Evolutionary conservation across 2,329 filamentous ascomycete species (phyloP).

Genomic region (Fusarium piperis): DNA sequence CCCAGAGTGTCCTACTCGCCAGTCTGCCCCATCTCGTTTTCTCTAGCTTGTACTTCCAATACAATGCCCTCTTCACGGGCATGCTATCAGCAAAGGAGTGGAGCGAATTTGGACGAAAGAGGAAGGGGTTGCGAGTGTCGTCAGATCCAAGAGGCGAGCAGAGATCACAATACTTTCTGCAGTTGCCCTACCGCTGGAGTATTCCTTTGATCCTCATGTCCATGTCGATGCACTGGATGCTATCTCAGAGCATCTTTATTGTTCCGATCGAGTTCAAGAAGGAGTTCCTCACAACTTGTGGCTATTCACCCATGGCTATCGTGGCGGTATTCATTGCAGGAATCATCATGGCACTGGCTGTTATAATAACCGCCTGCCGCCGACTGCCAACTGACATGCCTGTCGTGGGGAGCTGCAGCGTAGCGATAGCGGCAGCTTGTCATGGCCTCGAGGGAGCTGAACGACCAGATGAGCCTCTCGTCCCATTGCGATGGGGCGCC

Average conservation of each 20-base stretch:
- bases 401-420: constrained; percentile 9
- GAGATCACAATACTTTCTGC: constrained; percentile 11
- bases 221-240: constrained; percentile 2
- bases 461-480: not conserved
- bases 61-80: constrained; percentile 9
- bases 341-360: not conserved
- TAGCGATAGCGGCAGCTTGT: constrained; percentile 15
- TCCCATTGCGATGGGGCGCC: constrained; percentile 5
- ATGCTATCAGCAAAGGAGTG: constrained; percentile 17
- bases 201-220: constrained; percentile 4
- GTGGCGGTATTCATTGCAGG: not conserved
- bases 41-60: constrained; percentile 13
- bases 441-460: not conserved
- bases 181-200: constrained; percentile 14
- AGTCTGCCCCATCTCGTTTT: constrained; percentile 8
- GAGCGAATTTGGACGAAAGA: constrained; percentile 10
- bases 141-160: not conserved
- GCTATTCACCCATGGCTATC: constrained; percentile 11
- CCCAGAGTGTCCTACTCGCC: not conserved
- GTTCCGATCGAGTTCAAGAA: not conserved
- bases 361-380: not conserved
- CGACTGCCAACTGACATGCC: not conserved
- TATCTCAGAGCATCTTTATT: constrained; percentile 15
- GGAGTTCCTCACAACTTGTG: not conserved
- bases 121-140: not conserved